phyloP scores from a whole-genome alignment of 2,329 filamentous ascomycete species.

The Clonostachys byssicola region DNA sequence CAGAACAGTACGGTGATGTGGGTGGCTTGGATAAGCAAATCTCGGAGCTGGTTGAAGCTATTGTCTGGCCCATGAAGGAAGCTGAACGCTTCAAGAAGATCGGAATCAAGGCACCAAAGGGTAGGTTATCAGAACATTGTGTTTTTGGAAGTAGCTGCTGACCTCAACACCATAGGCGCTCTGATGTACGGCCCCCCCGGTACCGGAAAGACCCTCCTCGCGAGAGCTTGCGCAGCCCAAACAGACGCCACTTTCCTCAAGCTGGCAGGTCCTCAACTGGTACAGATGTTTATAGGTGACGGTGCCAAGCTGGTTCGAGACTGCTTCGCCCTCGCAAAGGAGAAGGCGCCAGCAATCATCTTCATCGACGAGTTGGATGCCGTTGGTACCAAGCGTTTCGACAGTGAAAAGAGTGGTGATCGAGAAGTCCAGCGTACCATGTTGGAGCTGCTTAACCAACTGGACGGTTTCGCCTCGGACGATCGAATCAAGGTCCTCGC shows the following conservation, averaged over 20 bases:
- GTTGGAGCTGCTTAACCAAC: slow-evolving; percentile 96
- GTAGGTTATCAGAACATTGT: slow-evolving; percentile 72
- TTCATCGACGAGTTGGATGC: slow-evolving; percentile 99
- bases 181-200: slow-evolving; percentile 96
- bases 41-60: slow-evolving; percentile 95
- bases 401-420: slow-evolving; percentile 96
- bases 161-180: slow-evolving; percentile 51
- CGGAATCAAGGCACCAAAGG: slow-evolving; percentile 98
- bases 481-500: slow-evolving; percentile 96
- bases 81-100: slow-evolving; percentile 99
- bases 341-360: slow-evolving; percentile 98
- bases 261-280: slow-evolving; percentile 92
- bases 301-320: slow-evolving; percentile 96
- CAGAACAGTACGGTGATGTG: slow-evolving; percentile 97
- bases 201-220: slow-evolving; percentile 87
- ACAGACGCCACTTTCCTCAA: slow-evolving; percentile 99
- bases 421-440: slow-evolving; percentile 98
- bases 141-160: slow-evolving; percentile 69
- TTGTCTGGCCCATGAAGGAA: slow-evolving; percentile 99
- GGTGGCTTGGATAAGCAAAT: slow-evolving; percentile 98
- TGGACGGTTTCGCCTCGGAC: slow-evolving; percentile 95
- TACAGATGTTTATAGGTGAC: slow-evolving; percentile 99
- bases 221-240: slow-evolving; percentile 93
- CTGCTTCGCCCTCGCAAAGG: slow-evolving; percentile 95
- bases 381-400: slow-evolving; percentile 98